Conservation (phyloP, 108 stramenopile species). For the Discostella pseudostelligera region DNA sequence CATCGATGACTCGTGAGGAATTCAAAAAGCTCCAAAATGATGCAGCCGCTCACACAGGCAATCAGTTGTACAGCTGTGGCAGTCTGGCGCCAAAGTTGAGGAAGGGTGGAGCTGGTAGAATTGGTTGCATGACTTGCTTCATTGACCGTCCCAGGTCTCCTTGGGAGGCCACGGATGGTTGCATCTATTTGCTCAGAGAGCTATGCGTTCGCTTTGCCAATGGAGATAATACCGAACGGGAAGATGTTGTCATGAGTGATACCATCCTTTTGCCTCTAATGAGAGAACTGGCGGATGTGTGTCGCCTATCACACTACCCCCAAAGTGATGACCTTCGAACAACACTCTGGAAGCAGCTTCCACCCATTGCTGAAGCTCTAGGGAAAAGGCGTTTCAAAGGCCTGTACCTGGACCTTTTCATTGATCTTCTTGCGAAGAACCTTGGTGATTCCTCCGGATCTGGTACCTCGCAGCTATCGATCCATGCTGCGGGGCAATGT, state of each 20-base stretch:
- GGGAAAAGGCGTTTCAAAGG: slow-evolving; percentile 83
- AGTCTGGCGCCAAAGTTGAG: slow-evolving; percentile 91
- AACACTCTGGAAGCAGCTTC: slow-evolving; percentile 80
- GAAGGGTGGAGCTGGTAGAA: slow-evolving; percentile 87
- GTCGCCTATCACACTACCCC: slow-evolving; percentile 81
- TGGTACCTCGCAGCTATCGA: slow-evolving; percentile 71
- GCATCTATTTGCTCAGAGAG: slow-evolving; percentile 86
- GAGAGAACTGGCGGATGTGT: slow-evolving; percentile 75
- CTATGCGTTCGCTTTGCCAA: slow-evolving; percentile 56
- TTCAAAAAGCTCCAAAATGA: slow-evolving; percentile 83
- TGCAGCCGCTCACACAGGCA: slow-evolving; percentile 68
- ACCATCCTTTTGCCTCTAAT: slow-evolving; percentile 62
- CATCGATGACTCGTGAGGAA: slow-evolving; percentile 82
- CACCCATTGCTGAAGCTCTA: slow-evolving; percentile 69
- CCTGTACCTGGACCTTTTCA: slow-evolving; percentile 73
- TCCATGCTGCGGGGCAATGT: slow-evolving; percentile 80
- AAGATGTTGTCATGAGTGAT: slow-evolving; percentile 44
- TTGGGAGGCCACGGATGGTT: slow-evolving; percentile 97
- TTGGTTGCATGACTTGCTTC: slow-evolving; percentile 82
- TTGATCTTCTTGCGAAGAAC: slow-evolving; percentile 71
- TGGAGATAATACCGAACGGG: slow-evolving; percentile 39
- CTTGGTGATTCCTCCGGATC: slow-evolving; percentile 55
- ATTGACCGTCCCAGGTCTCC: slow-evolving; percentile 86
- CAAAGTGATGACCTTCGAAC: slow-evolving; percentile 79
- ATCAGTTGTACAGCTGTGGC: slow-evolving; percentile 91